phyloP scores from a whole-genome alignment of 78 protist genomes.

The Dictyostelium intermedium region DNA sequence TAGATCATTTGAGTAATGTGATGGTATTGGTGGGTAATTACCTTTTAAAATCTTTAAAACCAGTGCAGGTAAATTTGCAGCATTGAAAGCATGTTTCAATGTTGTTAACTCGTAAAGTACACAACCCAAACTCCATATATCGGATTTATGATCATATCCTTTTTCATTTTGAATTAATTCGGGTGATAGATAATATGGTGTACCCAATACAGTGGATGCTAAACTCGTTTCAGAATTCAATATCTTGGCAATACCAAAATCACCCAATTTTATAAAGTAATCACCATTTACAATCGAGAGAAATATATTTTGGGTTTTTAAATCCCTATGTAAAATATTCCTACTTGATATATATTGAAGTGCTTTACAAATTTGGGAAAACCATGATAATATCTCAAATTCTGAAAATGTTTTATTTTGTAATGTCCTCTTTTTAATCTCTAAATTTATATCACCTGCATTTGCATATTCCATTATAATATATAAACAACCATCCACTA shows the following conservation, averaged over 20 bases:
- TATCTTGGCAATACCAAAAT: slow-evolving; percentile 96
- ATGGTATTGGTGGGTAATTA: slow-evolving; percentile 90
- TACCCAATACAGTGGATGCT: slow-evolving; percentile 93
- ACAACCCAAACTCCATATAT: slow-evolving; percentile 92
- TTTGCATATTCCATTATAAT: slow-evolving; percentile 96
- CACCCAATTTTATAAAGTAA: slow-evolving; percentile 91
- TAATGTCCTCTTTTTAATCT: slow-evolving; percentile 35
- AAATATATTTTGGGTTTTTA: slow-evolving; percentile 92
- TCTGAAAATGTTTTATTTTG: slow-evolving; percentile 43
- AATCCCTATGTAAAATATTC: slow-evolving; percentile 78
- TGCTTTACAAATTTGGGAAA: slow-evolving; percentile 66
- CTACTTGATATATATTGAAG: slow-evolving; percentile 34
- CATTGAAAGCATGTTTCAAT: slow-evolving; percentile 92
- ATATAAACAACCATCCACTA: slow-evolving; percentile 79
- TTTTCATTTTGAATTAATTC: slow-evolving; percentile 90
- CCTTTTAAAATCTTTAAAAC: slow-evolving; percentile 92
- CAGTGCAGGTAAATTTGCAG: slow-evolving; percentile 86
- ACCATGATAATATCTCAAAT: slow-evolving; percentile 60
- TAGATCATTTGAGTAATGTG: slow-evolving; percentile 71
- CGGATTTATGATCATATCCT: slow-evolving; percentile 87
- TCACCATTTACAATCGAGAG: slow-evolving; percentile 70
- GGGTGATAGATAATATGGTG: slow-evolving; percentile 96
- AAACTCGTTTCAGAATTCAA: slow-evolving; percentile 80
- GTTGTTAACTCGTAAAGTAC: slow-evolving; percentile 89
- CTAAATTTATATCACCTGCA: slow-evolving; percentile 69